Base-by-base conservation (phyloP, 2,329 filamentous ascomycete genomes). In the Shiraia bambusicola region DNA sequence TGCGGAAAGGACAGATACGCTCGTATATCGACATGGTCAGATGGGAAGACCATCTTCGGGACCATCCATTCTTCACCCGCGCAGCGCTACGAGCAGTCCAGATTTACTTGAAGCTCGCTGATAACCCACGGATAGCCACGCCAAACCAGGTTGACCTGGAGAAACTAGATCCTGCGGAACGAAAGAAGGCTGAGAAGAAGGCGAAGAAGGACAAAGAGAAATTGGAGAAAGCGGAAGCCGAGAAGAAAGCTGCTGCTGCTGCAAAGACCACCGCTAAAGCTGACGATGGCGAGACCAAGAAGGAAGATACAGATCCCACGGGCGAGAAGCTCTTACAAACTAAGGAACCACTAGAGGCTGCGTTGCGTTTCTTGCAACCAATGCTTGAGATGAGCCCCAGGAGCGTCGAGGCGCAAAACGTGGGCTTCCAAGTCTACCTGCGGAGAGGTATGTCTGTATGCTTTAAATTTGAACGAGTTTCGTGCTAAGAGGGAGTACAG, bases 11-110 rank as follows among this genome's bases (percentile, higher is more conserved):
- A 11, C 92, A 95, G 76, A 88, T 97, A 47, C 80, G 92, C 42
- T 88, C 93, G 1, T 98, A 98, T 65, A 76, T 98, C 28, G 91
- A 96, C 58, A 95, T 98, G 89, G 78, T 98, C 33, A 82, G 87
- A 56, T 98, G 93, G 94, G 92, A 97, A 66, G 91, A 98, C 64
- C 82, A 84, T 48, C 72, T 97, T 31, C 84, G 90, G 40, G 87
- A 95, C 58, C 93, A 98, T 66, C 93, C 93, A 1, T 96, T 95
- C 74, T 98, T 88, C 72, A 85, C 86, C 4, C 80, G 89, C 31
- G 87, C 88, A 34, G 92, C 93, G 1, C 74, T 95, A 16, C 83
- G 84, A 38, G 91, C 92, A 5, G 80, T 95, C 47, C 81, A 84
- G 47, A 77, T 94, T 24, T 97, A 96, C 66, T 65, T 95, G 19